phyloP scores from a whole-genome alignment of 768 basidiomycete species.

The Stropharia rugosoannulata region DNA sequence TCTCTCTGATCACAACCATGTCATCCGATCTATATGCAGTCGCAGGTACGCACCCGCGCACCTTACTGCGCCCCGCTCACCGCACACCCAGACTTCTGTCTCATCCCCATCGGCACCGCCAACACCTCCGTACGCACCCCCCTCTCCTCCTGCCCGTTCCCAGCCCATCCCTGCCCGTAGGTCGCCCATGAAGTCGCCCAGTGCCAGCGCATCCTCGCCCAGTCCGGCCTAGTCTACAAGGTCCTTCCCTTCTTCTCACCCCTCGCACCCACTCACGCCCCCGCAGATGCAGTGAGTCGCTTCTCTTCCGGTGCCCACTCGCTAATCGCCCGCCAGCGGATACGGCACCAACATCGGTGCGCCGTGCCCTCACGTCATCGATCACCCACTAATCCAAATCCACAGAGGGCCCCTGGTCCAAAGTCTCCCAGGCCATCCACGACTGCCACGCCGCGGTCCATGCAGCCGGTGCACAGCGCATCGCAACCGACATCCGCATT shows the following conservation, averaged over 20 bases:
- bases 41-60: conserved; percentile 48
- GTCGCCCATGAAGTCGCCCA: conserved; percentile 80
- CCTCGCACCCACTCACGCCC: not conserved
- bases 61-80: not conserved
- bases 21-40: conserved; percentile 67
- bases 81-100: conserved; percentile 68
- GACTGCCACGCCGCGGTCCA: conserved; percentile 90
- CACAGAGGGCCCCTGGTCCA: conserved; percentile 81
- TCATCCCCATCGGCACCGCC: conserved; percentile 81
- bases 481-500: conserved; percentile 93
- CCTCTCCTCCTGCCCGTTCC: conserved; percentile 1
- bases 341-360: conserved; percentile 89
- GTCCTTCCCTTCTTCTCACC: conserved; percentile 30
- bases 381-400: not conserved
- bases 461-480: conserved; percentile 65
- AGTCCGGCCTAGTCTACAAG: conserved; percentile 81
- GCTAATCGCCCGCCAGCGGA: conserved; percentile 46
- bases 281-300: conserved; percentile 66
- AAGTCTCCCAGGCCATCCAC: conserved; percentile 84
- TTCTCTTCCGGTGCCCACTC: conserved; percentile 3
- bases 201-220: conserved; percentile 80
- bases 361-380: conserved; percentile 5
- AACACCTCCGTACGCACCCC: conserved; percentile 57
- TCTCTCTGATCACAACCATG: conserved; percentile 14
- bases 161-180: conserved; percentile 26